Evolutionary conservation across 2,329 filamentous ascomycete genomes (phyloP).

Genomic region (Seiridium unicorne): DNA sequence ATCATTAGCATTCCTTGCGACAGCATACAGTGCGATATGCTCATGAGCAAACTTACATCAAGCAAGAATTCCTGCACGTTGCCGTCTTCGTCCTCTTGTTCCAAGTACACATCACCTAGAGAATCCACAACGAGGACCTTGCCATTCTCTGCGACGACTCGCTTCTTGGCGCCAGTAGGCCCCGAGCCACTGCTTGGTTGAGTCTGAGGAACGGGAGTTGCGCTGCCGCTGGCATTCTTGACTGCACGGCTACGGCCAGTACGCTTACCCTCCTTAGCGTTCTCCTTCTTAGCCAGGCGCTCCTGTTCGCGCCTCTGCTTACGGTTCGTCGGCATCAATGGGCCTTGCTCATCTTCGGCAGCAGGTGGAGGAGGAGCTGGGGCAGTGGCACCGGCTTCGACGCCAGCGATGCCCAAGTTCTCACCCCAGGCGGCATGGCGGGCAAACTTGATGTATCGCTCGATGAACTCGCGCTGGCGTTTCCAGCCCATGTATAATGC

Average conservation of each 20-base stretch:
- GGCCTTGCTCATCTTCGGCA: constrained; percentile 47
- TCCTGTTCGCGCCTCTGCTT: constrained; percentile 88
- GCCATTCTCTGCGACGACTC: constrained; percentile 90
- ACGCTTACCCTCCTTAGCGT: constrained; percentile 52
- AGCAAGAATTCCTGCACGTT: constrained; percentile 80
- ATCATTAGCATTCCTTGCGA: constrained; percentile 9
- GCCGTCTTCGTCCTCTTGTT: constrained; percentile 86
- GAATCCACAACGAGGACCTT: constrained; percentile 94
- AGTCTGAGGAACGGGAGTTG: constrained; percentile 53
- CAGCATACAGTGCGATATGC: constrained; percentile 15
- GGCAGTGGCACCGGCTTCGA: constrained; percentile 44
- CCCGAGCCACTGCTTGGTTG: constrained; percentile 40
- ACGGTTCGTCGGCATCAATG: constrained; percentile 68
- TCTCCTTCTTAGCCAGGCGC: constrained; percentile 73
- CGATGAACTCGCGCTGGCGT: constrained; percentile 86
- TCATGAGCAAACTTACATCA: constrained; percentile 61
- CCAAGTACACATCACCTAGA: constrained; percentile 89
- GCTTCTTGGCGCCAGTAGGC: constrained; percentile 76
- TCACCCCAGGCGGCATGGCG: constrained; percentile 88
- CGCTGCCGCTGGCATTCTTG: constrained; percentile 39
- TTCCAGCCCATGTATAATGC: constrained; percentile 84
- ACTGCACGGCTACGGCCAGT: constrained; percentile 34
- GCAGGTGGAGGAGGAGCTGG: constrained; percentile 43
- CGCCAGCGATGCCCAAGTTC: constrained; percentile 68
- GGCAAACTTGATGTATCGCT: constrained; percentile 88